A percentile compares a stretch with the other conserved stretches of the same genome.
These are phyloP conservation scores for Murraya koenigii DNA, from an alignment of 345 rosid species.

Conservation along the genomic window DNA sequence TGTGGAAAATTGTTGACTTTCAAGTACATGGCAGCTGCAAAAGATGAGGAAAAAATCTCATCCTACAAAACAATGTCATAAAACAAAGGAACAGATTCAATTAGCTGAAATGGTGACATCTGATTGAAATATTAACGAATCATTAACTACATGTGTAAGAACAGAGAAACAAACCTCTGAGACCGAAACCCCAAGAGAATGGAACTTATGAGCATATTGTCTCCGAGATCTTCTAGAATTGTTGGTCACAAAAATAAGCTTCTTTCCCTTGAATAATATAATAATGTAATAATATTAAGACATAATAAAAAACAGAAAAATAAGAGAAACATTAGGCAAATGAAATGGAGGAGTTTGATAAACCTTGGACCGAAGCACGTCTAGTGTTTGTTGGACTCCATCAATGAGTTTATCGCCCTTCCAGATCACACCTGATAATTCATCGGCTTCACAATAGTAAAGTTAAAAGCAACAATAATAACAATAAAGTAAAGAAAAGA, in stretches of 20 bases:
- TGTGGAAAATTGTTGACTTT: conserved; percentile 68
- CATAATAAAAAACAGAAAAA: neutral
- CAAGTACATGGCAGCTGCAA: conserved; percentile 90
- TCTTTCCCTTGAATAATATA: conserved; percentile 53
- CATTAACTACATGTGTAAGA: neutral
- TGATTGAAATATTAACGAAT: neutral
- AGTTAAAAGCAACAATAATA: neutral
- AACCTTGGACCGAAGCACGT: conserved; percentile 72
- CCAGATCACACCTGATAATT: conserved; percentile 81
- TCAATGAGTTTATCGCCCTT: conserved; percentile 78
- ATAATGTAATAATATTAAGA: neutral
- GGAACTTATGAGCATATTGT: conserved; percentile 68
- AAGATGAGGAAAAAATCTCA: conserved; percentile 89
- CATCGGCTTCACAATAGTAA: neutral
- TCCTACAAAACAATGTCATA: conserved; percentile 39
- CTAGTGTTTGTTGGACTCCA: conserved; percentile 62
- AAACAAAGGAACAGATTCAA: neutral
- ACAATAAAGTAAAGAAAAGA: neutral
- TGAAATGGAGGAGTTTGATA: neutral
- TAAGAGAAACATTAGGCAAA: neutral
- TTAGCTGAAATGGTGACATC: neutral
- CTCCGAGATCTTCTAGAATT: conserved; percentile 74
- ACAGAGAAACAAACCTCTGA: conserved; percentile 42
- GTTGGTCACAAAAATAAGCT: conserved; percentile 80
- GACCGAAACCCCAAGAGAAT: conserved; percentile 71